Evolutionary conservation across 1,284 basidiomycete species (phyloP).

Genomic region (Trametes sp.): DNA sequence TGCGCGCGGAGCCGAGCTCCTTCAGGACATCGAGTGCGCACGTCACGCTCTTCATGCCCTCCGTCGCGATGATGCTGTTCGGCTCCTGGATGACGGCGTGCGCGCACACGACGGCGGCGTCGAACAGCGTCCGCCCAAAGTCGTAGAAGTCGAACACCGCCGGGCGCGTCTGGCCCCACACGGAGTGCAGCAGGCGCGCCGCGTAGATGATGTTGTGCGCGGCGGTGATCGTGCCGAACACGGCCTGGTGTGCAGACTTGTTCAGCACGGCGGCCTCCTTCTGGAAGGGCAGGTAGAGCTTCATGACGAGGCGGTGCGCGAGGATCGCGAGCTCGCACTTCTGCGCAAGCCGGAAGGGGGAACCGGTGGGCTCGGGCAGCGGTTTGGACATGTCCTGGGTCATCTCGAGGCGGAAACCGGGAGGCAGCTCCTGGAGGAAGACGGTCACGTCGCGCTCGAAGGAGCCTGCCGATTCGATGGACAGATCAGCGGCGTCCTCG

Average conservation of each 20-base stretch:
- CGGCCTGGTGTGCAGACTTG: conserved; percentile 54
- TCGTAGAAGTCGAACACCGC: conserved; percentile 67
- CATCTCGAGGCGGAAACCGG: conserved; percentile 47
- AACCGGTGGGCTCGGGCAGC: conserved; percentile 25
- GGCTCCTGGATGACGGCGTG: conserved; percentile 64
- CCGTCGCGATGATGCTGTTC: conserved; percentile 51
- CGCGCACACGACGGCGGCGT: conserved; percentile 67
- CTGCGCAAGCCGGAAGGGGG: conserved; percentile 50
- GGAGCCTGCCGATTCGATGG: conserved; percentile 62
- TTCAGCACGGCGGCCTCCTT: conserved; percentile 42
- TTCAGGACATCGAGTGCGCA: conserved; percentile 59
- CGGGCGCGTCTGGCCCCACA: conserved; percentile 48
- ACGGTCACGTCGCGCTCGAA: conserved; percentile 62
- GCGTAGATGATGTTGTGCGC: conserved; percentile 66
- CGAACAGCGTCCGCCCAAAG: conserved; percentile 64
- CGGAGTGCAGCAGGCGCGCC: conserved; percentile 49
- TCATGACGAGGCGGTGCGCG: conserved; percentile 66
- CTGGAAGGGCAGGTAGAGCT: conserved; percentile 72
- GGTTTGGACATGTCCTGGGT: conserved; percentile 41
- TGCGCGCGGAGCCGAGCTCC: conserved; percentile 40
- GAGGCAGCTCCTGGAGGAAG: conserved; percentile 62
- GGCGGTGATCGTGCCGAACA: conserved; percentile 63
- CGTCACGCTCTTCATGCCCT: conserved; percentile 57
- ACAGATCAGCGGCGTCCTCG: conserved; percentile 42
- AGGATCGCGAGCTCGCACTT: conserved; percentile 66